A percentile compares a stretch with the other conserved stretches of the same genome.
These are phyloP conservation scores for Saturnispora dispora DNA, from an alignment of 805 yeast genomes.

Conservation along the genomic window DNA sequence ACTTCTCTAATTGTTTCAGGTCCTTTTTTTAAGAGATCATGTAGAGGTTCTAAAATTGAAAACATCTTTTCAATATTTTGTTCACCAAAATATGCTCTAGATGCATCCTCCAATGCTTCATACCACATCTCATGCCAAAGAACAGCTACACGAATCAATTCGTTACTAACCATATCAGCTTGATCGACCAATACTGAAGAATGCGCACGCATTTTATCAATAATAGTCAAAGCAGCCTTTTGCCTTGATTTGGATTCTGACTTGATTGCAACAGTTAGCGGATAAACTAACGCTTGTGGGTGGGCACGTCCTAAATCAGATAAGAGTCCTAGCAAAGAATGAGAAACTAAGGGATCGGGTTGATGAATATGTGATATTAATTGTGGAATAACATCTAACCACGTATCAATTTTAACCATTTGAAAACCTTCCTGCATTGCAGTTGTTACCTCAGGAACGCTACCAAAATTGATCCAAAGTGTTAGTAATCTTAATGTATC, in stretches of 20 bases:
- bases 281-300: conserved; percentile 95
- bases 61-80: conserved; percentile 93
- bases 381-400: conserved; percentile 95
- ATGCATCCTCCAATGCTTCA: conserved; percentile 95
- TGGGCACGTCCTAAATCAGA: conserved; percentile 89
- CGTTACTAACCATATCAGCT: conserved; percentile 89
- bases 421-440: conserved; percentile 88
- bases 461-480: conserved; percentile 94
- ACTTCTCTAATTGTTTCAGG: conserved; percentile 91
- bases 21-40: conserved; percentile 72
- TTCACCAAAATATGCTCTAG: conserved; percentile 86
- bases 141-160: conserved; percentile 88
- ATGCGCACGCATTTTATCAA: conserved; percentile 86
- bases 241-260: conserved; percentile 86
- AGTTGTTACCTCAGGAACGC: conserved; percentile 79
- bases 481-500: conserved; percentile 86
- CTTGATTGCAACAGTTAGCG: conserved; percentile 90
- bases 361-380: conserved; percentile 94
- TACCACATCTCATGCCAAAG: conserved; percentile 98
- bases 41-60: conserved; percentile 81
- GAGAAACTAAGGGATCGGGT: conserved; percentile 77
- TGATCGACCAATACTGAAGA: conserved; percentile 81
- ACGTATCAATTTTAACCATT: conserved; percentile 81
- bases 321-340: conserved; percentile 67
- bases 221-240: conserved; percentile 82